These are phyloP conservation scores for Yamadazyma diospyri DNA, from an alignment of 1,139 yeast genomes.

Conservation along the genomic window DNA sequence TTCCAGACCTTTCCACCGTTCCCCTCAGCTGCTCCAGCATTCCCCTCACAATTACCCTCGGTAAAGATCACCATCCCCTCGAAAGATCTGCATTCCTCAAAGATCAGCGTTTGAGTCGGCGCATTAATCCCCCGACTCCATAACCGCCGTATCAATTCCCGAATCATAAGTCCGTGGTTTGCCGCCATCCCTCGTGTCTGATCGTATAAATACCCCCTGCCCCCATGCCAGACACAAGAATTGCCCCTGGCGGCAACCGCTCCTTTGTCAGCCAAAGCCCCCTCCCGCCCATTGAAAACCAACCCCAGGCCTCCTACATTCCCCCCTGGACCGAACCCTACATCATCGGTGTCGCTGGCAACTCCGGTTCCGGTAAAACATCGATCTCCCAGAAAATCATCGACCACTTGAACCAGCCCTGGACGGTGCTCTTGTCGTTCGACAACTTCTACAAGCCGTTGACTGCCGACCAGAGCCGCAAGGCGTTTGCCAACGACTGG, in stretches of 20 bases:
- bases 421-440: slow-evolving; percentile 90
- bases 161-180: no score
- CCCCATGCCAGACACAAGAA: slow-evolving; percentile 7
- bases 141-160: no score
- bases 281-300: slow-evolving; percentile 4
- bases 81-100: no score
- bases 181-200: no score
- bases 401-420: slow-evolving; percentile 79
- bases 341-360: slow-evolving; percentile 91
- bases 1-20: no score
- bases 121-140: no score
- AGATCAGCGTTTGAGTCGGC: background rate
- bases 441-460: slow-evolving; percentile 89
- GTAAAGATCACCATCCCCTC: no score
- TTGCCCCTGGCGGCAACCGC: slow-evolving; percentile 8
- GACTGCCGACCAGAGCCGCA: slow-evolving; percentile 51
- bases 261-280: slow-evolving; percentile 3
- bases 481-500: slow-evolving; percentile 64
- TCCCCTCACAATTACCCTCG: no score
- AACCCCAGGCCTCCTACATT: slow-evolving; percentile 34
- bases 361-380: slow-evolving; percentile 94
- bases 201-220: no score
- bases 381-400: slow-evolving; percentile 85
- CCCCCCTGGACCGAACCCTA: slow-evolving; percentile 98
- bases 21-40: no score